Evolutionary conservation across 768 basidiomycete species (phyloP).

Genomic region (Hygrophorus pudorinus): DNA sequence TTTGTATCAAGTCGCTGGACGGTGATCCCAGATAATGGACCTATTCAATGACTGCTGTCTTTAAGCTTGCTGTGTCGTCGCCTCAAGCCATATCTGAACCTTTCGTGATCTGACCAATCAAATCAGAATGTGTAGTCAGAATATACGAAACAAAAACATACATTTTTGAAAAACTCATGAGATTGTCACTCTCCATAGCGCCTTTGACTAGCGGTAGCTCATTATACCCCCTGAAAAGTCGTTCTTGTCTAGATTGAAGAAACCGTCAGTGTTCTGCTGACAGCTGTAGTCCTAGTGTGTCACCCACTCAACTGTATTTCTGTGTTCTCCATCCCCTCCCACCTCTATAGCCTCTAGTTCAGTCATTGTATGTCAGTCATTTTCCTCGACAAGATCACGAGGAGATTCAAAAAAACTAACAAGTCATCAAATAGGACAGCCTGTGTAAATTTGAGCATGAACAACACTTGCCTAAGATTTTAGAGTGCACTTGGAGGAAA

Average conservation of each 20-base stretch:
- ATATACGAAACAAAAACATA: neutral
- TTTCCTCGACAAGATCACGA: neutral
- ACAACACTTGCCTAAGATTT: no score
- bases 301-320: neutral
- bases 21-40: neutral
- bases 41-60: constrained; percentile 5
- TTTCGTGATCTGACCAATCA: constrained; percentile 1
- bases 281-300: neutral
- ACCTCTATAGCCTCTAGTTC: neutral
- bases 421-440: no score
- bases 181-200: neutral
- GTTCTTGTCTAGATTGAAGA: neutral
- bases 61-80: constrained; percentile 7
- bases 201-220: neutral
- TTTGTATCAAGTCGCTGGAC: neutral
- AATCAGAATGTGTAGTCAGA: neutral
- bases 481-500: no score
- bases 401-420: neutral
- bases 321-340: neutral
- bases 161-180: neutral
- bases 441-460: no score
- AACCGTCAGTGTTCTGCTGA: neutral
- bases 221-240: neutral
- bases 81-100: constrained; percentile 6
- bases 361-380: neutral